Base-by-base conservation (phyloP, 78 protist genomes). In the Fonticula alba region DNA sequence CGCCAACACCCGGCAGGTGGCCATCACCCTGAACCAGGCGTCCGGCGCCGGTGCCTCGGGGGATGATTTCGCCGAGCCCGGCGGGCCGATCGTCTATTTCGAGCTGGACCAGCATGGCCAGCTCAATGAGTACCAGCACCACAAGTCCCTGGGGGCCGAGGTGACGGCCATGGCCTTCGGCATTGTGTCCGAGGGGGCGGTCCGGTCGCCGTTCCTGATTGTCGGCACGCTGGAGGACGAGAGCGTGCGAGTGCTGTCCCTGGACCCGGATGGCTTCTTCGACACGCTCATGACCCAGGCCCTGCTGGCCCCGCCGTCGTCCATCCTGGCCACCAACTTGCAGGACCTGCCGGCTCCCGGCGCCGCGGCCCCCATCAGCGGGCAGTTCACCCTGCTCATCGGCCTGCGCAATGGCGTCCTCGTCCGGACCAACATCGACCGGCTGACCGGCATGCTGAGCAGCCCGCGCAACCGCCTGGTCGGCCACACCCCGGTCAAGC, bases 321-420 rank as follows among this genome's bases (percentile, higher is more conserved):
- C 74, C 2, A 69, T 82, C 17, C 52, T 50, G 24, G 65, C 53
- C 41, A 54, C 78, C 73, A n/a, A 52, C 54, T 24, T 5, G 7
- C 3, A 13, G 6, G 17, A 26, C 57, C 33, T 2, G 31, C 31
- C 27, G 43, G 24, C 60, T 33, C 33, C 35, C 38, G 40, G n/a
- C 66, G 41, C n/a, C 35, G 74, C 29, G 37, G 29, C 56, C 55
- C 69, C 64, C 31, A n/a, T 35, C 64, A 38, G 47, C 2, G 62
- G 1, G 15, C 5, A 64, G 49, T 66, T 83, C 33, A 76, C 65
- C 59, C 66, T 92, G 33, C 31, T 22, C 66, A 76, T 92, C 40
- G 98, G 98, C 10, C 54, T 87, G 35, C 26, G 19, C 37, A 94
- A 94, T 72, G 98, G 98, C 54, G 80, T 92, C 0, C 6, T 91